Base-by-base conservation (phyloP, 805 yeast genomes). In the Priceomyces castillae region DNA sequence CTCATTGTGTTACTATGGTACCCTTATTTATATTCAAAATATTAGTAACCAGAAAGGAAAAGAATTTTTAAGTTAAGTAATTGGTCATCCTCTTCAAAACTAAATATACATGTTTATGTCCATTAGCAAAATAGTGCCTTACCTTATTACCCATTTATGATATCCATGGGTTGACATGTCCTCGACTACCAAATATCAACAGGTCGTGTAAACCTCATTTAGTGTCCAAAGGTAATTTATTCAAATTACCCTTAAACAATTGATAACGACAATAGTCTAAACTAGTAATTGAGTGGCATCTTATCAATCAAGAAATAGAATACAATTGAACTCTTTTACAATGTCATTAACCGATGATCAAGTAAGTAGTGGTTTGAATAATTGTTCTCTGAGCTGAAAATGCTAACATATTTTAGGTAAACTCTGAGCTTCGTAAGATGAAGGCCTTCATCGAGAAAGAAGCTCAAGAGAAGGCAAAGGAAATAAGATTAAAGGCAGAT, bases 391-490 rank as follows among this genome's bases (percentile, higher is more conserved):
- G 31, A 5, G 3, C 16, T 34, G 22, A 14, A 33, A 22, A 14
- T 34, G 26, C 46, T 42, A 38, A 42, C 46, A 14, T 14, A 3
- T 25, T 22, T 7, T 44, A 90, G 90, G 98, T 92, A 55, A 90
- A 86, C 61, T 89, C 89, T 57, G 99, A 94, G 76, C 86, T 94
- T 69, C 83, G 84, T 66, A 94, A 94, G 77, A 94, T 94, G 97
- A 96, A 92, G 65, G 90, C 95, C 63, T 94, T 94, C 82, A 94
- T 94, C 79, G 88, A 86, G 73, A 94, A 92, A 80, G 99, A 94
- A 74, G 99, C 99, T 31, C 95, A 90, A 60, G 99, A 94, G 69
- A 94, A 94, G 74, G 97, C 98, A 54, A 88, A 87, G 66, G 99
- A 94, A 70, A 90, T 94, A 62, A 83, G 78, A 64, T 76, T 94